phyloP scores from a whole-genome alignment of 2,329 filamentous ascomycete genomes.

The Corynespora cassiicola region DNA sequence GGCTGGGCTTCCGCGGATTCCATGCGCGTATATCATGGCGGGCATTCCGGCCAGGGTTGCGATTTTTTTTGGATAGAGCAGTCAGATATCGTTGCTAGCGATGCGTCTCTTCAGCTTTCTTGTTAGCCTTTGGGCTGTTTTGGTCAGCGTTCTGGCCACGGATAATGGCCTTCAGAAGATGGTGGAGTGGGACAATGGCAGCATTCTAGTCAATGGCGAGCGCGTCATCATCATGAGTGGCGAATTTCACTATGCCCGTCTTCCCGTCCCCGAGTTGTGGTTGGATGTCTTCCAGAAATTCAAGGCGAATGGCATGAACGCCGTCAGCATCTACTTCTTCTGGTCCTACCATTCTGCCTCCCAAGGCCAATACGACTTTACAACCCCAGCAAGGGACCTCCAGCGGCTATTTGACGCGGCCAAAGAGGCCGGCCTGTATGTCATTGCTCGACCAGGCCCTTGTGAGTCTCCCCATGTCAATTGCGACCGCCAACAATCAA shows the following conservation, averaged over 20 bases:
- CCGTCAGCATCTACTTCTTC: slow-evolving; percentile 58
- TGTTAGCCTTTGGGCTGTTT: slow-evolving; percentile 3
- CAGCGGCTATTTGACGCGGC: slow-evolving; percentile 59
- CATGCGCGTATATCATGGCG: too few species aligned
- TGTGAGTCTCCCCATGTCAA: too few species aligned
- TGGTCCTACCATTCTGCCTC: slow-evolving; percentile 58
- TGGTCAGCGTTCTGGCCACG: slow-evolving; percentile 21
- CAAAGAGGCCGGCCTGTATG: slow-evolving; percentile 59
- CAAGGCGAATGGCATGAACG: slow-evolving; percentile 60
- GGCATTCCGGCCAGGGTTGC: too few species aligned
- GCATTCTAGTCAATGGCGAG: slow-evolving; percentile 57
- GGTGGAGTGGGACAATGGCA: slow-evolving; percentile 62
- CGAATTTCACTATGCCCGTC: slow-evolving; percentile 62
- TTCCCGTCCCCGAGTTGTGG: slow-evolving; percentile 62
- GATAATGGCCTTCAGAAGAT: slow-evolving; percentile 38
- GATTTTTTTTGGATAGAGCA: slow-evolving; percentile 1
- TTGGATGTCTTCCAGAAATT: slow-evolving; percentile 63
- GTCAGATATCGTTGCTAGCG: too few species aligned
- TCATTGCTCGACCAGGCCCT: slow-evolving; percentile 59
- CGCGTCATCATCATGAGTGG: slow-evolving; percentile 57
- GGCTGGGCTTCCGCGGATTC: too few species aligned
- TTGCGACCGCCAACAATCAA: too few species aligned
- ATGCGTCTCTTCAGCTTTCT: slow-evolving; percentile 16
- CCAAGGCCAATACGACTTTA: slow-evolving; percentile 57
- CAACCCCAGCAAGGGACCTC: slow-evolving; percentile 58